Evolutionary conservation across 768 basidiomycete species (phyloP).

Genomic region (Russula sp.): DNA sequence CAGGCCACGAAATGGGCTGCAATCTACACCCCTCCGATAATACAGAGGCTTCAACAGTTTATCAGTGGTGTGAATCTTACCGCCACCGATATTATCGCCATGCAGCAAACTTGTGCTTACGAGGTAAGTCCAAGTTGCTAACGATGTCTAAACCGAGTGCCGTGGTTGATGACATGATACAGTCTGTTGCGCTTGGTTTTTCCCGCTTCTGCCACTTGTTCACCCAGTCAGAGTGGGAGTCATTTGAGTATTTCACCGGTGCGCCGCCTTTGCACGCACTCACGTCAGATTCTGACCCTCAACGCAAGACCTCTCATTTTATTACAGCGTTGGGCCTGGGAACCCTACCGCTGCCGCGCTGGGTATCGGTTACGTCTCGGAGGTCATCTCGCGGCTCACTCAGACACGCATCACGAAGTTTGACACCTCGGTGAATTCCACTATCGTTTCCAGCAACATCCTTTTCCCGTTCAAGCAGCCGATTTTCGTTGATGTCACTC

Average conservation of each 20-base stretch:
- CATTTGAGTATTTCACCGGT: constrained; percentile 40
- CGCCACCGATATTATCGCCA: constrained; percentile 29
- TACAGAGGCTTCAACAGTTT: constrained; percentile 31
- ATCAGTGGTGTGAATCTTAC: constrained; percentile 33
- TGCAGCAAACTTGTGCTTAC: constrained; percentile 39
- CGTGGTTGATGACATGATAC: background rate
- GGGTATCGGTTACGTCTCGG: constrained; percentile 39
- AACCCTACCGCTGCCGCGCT: constrained; percentile 36
- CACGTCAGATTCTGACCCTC: background rate
- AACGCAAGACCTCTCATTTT: constrained; percentile 27
- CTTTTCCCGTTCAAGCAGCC: constrained; percentile 35
- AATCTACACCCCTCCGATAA: constrained; percentile 36
- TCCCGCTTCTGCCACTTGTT: constrained; percentile 47
- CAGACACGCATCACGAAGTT: constrained; percentile 34
- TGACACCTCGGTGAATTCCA: constrained; percentile 43
- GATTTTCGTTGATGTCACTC: constrained; percentile 42
- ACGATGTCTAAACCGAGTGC: background rate
- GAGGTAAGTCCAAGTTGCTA: constrained; percentile 27
- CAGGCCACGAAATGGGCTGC: constrained; percentile 34
- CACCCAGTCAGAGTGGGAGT: constrained; percentile 48
- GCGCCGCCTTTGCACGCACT: background rate
- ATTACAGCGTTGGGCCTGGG: constrained; percentile 40
- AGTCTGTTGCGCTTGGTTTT: constrained; percentile 47
- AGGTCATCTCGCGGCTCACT: constrained; percentile 40
- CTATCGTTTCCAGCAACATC: constrained; percentile 37